Evolutionary conservation across 2,329 filamentous ascomycete genomes (phyloP), one percentile per base, ranked within the genome.

Genomic region (Dactylellina cionopaga): DNA sequence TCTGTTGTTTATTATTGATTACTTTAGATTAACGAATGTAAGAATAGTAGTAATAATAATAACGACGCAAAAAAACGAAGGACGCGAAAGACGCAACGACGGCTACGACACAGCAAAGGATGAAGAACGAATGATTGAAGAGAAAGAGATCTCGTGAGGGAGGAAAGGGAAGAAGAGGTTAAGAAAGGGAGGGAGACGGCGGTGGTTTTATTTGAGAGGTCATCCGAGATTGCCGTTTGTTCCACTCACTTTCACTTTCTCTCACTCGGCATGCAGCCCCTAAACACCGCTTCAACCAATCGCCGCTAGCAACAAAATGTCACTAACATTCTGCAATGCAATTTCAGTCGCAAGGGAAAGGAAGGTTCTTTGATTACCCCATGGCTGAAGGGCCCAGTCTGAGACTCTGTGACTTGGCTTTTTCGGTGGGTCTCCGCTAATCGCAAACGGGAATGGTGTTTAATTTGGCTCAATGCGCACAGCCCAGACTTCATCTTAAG

Each of bases 261-360:
- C 24, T 29, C 41, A n/a, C n/a, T n/a, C n/a, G n/a, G n/a, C 11
- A 51, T 58, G 66, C 66, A 49, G 37, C 33, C 66, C 66, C 66
- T 58, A 63, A 63, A 56, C 49, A 43, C 31, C 35, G 43, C 41
- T 19, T 29, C 43, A 47, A 33, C 59, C 37, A 55, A 65, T 47
- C 29, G 49, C 31, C 41, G 31, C 29, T 25, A 29, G 44, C 31
- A n/a, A n/a, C n/a, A n/a, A n/a, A 55, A 41, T 55, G 51, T 17
- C 51, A 63, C 49, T 19, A 55, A 43, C 65, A 70, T 70, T 70
- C 65, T 70, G 65, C 66, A n/a, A n/a, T n/a, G n/a, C n/a, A 71
- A 71, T 71, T 59, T 71, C 46, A 65, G 56, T 51, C 52, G 54
- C 44, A 58, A 51, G 52, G 52, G 33, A 68, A n/a, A 51, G 58